Conservation (phyloP, 2,329 filamentous ascomycete genomes). For the Alternaria conjuncta region DNA sequence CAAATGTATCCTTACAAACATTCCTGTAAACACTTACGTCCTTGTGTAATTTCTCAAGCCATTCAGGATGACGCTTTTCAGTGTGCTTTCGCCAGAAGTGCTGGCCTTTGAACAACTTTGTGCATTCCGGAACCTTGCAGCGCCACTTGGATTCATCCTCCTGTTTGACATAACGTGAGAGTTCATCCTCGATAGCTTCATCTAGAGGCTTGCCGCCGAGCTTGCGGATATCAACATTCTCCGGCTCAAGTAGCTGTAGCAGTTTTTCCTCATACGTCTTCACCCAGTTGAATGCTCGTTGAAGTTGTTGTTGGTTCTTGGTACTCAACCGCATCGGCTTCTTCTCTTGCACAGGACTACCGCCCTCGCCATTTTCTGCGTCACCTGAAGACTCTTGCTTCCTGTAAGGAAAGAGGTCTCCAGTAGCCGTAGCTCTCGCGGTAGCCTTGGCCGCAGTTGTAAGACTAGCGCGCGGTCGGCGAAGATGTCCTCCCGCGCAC, state of each 20-base stretch:
- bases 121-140: slow-evolving; percentile 94
- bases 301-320: slow-evolving; percentile 89
- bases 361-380: slow-evolving; percentile 65
- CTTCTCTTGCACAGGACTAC: slow-evolving; percentile 75
- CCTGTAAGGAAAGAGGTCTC: slow-evolving; percentile 83
- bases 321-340: slow-evolving; percentile 67
- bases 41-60: slow-evolving; percentile 78
- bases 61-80: slow-evolving; percentile 92
- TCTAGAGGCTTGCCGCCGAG: slow-evolving; percentile 87
- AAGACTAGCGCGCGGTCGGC: slow-evolving; percentile 84
- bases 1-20: background rate
- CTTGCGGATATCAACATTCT: slow-evolving; percentile 85
- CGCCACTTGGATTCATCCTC: slow-evolving; percentile 97
- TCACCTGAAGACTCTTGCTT: slow-evolving; percentile 71
- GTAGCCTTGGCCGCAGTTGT: slow-evolving; percentile 83
- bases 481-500: slow-evolving; percentile 95
- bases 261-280: slow-evolving; percentile 98
- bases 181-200: slow-evolving; percentile 84
- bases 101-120: slow-evolving; percentile 95
- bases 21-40: slow-evolving; percentile 68
- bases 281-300: slow-evolving; percentile 97
- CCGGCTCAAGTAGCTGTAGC: slow-evolving; percentile 87
- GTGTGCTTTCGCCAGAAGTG: slow-evolving; percentile 98
- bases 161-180: slow-evolving; percentile 89
- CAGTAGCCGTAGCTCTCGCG: slow-evolving; percentile 81